Conservation (phyloP, 139 green algal genomes). For the Gonium pectorale region DNA sequence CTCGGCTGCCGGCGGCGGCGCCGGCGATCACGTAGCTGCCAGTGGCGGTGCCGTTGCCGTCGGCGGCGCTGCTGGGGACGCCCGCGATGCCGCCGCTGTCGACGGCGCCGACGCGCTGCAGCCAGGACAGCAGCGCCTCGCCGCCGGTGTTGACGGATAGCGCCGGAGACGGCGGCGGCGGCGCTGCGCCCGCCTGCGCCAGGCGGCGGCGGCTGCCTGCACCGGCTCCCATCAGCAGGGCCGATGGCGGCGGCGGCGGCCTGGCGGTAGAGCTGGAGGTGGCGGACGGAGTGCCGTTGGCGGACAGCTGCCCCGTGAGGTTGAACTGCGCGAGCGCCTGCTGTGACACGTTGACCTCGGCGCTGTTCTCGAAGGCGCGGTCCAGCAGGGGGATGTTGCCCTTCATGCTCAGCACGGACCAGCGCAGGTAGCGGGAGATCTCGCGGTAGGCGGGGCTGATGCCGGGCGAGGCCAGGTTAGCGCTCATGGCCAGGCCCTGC, state of each 20-base stretch:
- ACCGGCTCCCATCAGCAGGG: too few relatives aligned
- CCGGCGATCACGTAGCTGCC: background rate
- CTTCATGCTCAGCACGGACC: constrained; percentile 26
- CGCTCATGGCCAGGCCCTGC: constrained; percentile 25
- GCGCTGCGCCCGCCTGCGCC: background rate
- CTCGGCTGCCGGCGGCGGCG: background rate
- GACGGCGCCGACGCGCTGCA: background rate
- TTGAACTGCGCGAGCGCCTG: background rate
- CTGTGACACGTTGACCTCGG: background rate
- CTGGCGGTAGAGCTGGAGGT: too few relatives aligned
- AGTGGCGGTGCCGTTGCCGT: background rate
- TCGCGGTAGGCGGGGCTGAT: constrained; percentile 8
- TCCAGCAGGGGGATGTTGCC: constrained; percentile 40
- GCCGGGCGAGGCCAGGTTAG: constrained; percentile 26
- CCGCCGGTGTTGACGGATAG: background rate
- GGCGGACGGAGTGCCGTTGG: too few relatives aligned
- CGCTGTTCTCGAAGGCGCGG: background rate
- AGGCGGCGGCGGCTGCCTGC: too few relatives aligned
- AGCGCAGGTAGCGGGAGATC: constrained; percentile 33
- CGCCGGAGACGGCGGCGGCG: background rate
- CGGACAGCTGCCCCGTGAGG: background rate
- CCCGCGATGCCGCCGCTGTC: background rate
- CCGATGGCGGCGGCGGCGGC: background rate
- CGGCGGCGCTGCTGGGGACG: background rate
- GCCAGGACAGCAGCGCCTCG: background rate